phyloP scores from a whole-genome alignment of 331 rosid genomes.

The Quercus lobata region DNA sequence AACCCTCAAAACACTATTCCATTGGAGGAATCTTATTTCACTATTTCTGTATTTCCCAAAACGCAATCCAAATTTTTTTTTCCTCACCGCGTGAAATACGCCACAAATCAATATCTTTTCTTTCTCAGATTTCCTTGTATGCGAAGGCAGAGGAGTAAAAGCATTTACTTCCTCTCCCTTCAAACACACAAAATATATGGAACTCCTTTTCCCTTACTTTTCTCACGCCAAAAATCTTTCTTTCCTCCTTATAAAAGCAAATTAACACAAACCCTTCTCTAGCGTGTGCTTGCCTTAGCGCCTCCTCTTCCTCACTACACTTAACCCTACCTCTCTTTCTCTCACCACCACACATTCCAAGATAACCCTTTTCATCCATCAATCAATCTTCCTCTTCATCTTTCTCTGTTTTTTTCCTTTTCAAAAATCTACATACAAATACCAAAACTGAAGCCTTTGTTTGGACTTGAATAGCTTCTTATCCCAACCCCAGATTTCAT shows the following conservation, averaged over 20 bases:
- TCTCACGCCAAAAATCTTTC: not conserved
- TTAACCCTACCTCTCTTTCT: constrained; percentile 13
- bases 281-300: not conserved
- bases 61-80: too few relatives aligned
- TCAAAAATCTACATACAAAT: too few relatives aligned
- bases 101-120: not conserved
- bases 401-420: not conserved
- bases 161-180: not conserved
- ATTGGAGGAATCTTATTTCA: not conserved
- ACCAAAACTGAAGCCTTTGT: not conserved
- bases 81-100: constrained; percentile 27
- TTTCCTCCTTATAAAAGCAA: constrained; percentile 3
- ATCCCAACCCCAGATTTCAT: not conserved
- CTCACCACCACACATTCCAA: constrained; percentile 21
- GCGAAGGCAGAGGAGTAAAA: too few relatives aligned
- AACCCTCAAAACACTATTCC: not conserved
- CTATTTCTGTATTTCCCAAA: too few relatives aligned
- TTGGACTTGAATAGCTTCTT: not conserved
- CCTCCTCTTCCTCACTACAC: not conserved
- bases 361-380: not conserved
- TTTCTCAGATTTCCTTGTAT: not conserved
- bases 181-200: not conserved
- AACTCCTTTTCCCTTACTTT: not conserved
- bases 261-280: not conserved
- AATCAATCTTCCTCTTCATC: not conserved